phyloP scores from a whole-genome alignment of 768 basidiomycete species.

The Suillus spraguei region DNA sequence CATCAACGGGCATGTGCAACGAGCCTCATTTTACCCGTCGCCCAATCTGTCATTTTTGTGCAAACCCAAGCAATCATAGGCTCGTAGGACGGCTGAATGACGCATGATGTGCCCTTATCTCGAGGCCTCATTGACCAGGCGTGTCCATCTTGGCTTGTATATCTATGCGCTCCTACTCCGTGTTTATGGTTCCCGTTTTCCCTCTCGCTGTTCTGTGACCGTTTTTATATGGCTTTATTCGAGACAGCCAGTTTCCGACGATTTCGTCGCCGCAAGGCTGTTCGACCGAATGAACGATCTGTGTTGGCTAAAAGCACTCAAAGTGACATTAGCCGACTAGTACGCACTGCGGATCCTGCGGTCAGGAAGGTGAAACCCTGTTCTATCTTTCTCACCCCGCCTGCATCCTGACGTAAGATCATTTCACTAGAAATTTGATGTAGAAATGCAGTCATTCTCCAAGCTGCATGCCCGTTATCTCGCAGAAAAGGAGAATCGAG shows the following conservation, averaged over 20 bases:
- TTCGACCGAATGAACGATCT: constrained; percentile 43
- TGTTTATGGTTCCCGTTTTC: constrained; percentile 12
- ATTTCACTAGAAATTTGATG: constrained; percentile 67
- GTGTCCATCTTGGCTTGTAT: constrained; percentile 25
- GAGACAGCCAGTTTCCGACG: constrained; percentile 33
- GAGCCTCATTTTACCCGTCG: constrained; percentile 2
- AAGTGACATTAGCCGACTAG: constrained; percentile 69
- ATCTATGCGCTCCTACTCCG: constrained; percentile 13
- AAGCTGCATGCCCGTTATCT: constrained; percentile 95
- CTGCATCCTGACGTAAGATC: constrained; percentile 42
- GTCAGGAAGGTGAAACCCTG: constrained; percentile 55
- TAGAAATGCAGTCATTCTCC: constrained; percentile 97
- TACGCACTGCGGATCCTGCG: constrained; percentile 55
- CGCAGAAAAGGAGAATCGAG: constrained; percentile 81
- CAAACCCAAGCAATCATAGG: not conserved
- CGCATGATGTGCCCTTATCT: not conserved
- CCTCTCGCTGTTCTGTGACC: constrained; percentile 14
- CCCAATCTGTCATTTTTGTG: not conserved
- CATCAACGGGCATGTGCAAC: constrained; percentile 2
- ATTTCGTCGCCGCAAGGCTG: constrained; percentile 48
- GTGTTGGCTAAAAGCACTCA: constrained; percentile 53
- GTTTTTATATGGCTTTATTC: constrained; percentile 30
- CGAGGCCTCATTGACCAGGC: constrained; percentile 22
- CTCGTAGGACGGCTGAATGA: constrained; percentile 4
- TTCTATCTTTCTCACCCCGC: constrained; percentile 28